phyloP scores from a whole-genome alignment of 2,329 filamentous ascomycete genomes.

The Penicillium sp. region DNA sequence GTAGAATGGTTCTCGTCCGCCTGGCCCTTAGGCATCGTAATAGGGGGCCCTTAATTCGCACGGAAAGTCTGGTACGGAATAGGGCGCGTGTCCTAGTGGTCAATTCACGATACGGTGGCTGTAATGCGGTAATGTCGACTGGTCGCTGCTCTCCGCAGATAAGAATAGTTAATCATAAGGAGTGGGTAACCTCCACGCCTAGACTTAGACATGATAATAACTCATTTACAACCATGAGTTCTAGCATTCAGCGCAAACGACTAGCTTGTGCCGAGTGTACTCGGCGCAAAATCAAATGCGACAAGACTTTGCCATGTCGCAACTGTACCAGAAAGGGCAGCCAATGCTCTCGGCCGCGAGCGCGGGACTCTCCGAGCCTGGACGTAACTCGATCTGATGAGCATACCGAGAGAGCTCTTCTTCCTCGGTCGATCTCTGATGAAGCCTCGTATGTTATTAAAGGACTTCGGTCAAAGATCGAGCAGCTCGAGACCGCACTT shows the following conservation, averaged over 20 bases:
- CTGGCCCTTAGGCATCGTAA: too few species aligned
- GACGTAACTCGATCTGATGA: conserved; percentile 7
- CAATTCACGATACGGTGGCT: background rate
- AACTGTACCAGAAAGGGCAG: conserved; percentile 36
- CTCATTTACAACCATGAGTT: conserved; percentile 6
- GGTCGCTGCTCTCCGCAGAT: conserved; percentile 9
- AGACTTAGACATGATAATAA: too few species aligned
- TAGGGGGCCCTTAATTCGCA: too few species aligned
- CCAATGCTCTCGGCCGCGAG: conserved; percentile 14
- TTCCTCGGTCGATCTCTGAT: conserved; percentile 4
- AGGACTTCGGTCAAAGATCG: conserved; percentile 29
- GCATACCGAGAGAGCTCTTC: background rate
- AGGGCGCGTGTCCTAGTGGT: too few species aligned
- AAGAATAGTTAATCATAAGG: background rate
- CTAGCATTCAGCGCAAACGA: conserved; percentile 23
- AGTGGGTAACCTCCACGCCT: background rate
- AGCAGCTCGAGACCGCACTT: conserved; percentile 31
- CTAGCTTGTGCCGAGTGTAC: conserved; percentile 35
- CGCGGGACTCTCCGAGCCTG: conserved; percentile 14
- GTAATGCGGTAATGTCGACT: conserved; percentile 4
- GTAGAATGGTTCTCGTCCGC: too few species aligned
- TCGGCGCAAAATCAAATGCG: conserved; percentile 40
- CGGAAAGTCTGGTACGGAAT: too few species aligned
- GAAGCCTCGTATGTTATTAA: conserved; percentile 21
- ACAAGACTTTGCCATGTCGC: conserved; percentile 47